Conservation (phyloP, 345 rosid species). For the Gossypium arboreum region DNA sequence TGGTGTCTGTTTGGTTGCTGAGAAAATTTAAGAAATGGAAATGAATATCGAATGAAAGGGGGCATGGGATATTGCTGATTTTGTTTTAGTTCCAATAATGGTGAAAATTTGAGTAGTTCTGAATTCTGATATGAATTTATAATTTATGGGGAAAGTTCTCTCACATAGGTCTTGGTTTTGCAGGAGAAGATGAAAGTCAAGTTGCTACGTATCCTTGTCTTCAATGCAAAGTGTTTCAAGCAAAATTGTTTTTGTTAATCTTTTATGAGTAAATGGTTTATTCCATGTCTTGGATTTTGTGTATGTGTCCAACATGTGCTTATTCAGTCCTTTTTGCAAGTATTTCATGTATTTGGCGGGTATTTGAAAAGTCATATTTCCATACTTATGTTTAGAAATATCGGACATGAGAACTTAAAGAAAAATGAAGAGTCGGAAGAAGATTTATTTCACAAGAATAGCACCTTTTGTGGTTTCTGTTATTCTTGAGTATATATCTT, state of each 20-base stretch:
- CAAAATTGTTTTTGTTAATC: not conserved
- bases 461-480: not conserved
- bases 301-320: not conserved
- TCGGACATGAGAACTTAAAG: not conserved
- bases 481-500: not conserved
- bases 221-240: not conserved
- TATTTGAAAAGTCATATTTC: not conserved
- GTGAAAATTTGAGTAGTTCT: not conserved
- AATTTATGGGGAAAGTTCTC: not conserved
- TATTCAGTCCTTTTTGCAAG: not conserved
- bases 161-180: constrained; percentile 12
- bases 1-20: not conserved
- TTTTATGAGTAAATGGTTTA: not conserved
- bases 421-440: not conserved
- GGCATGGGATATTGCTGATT: not conserved
- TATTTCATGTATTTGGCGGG: not conserved
- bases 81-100: not conserved
- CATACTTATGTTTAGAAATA: not conserved
- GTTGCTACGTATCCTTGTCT: constrained; percentile 57
- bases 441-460: not conserved
- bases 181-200: constrained; percentile 56
- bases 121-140: not conserved
- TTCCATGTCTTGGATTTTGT: not conserved
- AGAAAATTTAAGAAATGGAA: not conserved
- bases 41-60: not conserved